Base-by-base conservation (phyloP, 768 basidiomycete species). In the Russula vinacea region DNA sequence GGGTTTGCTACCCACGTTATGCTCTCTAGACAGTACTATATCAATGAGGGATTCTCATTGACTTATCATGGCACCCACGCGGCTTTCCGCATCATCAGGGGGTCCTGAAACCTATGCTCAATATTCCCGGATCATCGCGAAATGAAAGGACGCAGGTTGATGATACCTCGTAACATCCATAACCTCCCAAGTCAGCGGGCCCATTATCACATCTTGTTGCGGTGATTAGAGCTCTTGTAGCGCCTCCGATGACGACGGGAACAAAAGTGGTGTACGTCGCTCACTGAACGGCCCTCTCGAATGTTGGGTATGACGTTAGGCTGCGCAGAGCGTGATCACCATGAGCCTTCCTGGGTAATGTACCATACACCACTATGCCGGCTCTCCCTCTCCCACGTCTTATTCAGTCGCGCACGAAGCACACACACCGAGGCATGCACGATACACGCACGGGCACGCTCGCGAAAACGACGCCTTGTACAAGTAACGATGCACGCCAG, bases 161-260 rank as follows among this genome's bases (percentile, higher is more conserved):
- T 42, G 44, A 58, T n/a, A 50, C 49, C 51, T 26, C 45, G 13
- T 22, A n/a, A 45, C 44, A 44, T n/a, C 44, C 19, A 45, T 22
- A 22, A 16, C 24, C 32, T 17, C 22, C 14, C 62, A 59, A 24
- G 52, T 64, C 51, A 64, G 57, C 35, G 33, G 57, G 40, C 57
- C 52, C n/a, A 47, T 47, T 19, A 33, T 55, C 57, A 37, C 8
- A 4, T 40, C 19, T 62, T 37, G 47, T 35, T 17, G 45, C 22
- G n/a, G 11, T 24, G 45, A 13, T 22, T 47, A 19, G n/a, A 47
- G 10, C 2, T 22, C 5, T 5, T 47, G 45, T 22, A 47, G 22
- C 14, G 26, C 32, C 26, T 47, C 53, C 58, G 63, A 42, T 44
- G 50, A 49, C 26, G 62, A 54, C 52, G 62, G 62, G 49, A 50